phyloP scores from a whole-genome alignment of 73 alveolate species.

The Durusdinium trenchii region DNA sequence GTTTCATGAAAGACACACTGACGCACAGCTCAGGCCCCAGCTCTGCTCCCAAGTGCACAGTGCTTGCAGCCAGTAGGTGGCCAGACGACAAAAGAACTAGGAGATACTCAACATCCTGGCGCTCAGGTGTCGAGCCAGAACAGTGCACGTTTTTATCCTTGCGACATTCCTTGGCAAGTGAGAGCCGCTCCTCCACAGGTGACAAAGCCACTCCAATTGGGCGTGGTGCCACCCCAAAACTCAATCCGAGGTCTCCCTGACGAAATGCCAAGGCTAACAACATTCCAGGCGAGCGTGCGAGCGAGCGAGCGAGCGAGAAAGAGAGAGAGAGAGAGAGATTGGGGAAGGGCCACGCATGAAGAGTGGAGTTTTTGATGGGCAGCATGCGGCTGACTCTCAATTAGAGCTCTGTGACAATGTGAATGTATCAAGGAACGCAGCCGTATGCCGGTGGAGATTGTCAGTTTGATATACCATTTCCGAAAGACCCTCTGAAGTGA shows the following conservation, averaged over 20 bases:
- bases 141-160: not conserved
- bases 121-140: not conserved
- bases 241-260: constrained; percentile 51
- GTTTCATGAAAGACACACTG: not conserved
- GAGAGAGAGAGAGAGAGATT: too few relatives aligned
- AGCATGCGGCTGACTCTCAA: too few relatives aligned
- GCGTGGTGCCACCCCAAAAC: constrained; percentile 61
- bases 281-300: too few relatives aligned
- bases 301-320: too few relatives aligned
- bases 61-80: constrained; percentile 42
- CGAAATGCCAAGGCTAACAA: too few relatives aligned
- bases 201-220: constrained; percentile 39
- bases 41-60: not conserved
- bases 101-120: constrained; percentile 7
- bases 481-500: too few relatives aligned
- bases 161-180: not conserved
- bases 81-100: constrained; percentile 49
- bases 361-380: too few relatives aligned
- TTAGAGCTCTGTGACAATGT: too few relatives aligned
- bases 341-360: too few relatives aligned
- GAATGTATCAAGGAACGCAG: too few relatives aligned
- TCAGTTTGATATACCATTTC: too few relatives aligned
- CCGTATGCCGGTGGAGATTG: too few relatives aligned
- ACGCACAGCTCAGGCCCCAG: not conserved
- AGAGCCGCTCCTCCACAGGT: not conserved